phyloP scores from a whole-genome alignment of 257 asterid genomes.

The Plectranthus barbatus region DNA sequence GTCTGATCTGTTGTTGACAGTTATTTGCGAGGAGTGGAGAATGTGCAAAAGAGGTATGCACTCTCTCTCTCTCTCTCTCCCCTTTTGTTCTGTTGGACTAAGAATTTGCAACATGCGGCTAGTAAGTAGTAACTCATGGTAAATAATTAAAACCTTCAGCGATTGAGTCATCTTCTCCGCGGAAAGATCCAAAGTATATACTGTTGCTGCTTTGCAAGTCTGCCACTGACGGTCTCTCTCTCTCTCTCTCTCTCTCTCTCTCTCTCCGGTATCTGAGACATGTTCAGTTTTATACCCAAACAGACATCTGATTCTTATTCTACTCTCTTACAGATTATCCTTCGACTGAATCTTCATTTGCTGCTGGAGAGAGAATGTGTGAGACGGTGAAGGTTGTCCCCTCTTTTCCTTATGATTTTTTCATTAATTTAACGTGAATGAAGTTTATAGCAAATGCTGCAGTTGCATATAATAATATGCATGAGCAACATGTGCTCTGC shows the following conservation, averaged over 20 bases:
- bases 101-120: constrained; percentile 1
- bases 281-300: not conserved
- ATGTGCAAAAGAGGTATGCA: constrained; percentile 88
- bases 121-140: constrained; percentile 10
- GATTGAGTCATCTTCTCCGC: constrained; percentile 90
- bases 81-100: not conserved
- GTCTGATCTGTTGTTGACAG: constrained; percentile 62
- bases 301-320: constrained; percentile 14
- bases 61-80: not conserved
- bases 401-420: constrained; percentile 9
- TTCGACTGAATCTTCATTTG: constrained; percentile 57
- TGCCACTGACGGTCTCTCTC: constrained; percentile 41
- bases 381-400: constrained; percentile 80
- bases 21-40: constrained; percentile 90
- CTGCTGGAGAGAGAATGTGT: constrained; percentile 78
- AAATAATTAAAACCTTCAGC: constrained; percentile 35
- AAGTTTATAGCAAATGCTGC: constrained; percentile 8
- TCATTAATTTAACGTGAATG: not conserved
- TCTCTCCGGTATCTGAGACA: not conserved
- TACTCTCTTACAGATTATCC: constrained; percentile 36
- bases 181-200: constrained; percentile 66
- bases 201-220: constrained; percentile 49
- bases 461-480: constrained; percentile 10
- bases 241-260: not conserved
- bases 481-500: not conserved